A percentile compares a stretch with the other conserved stretches of the same genome.
Evolutionary conservation across 2,329 filamentous ascomycete species (phyloP).

Genomic region (Aureobasidium subglaciale): DNA sequence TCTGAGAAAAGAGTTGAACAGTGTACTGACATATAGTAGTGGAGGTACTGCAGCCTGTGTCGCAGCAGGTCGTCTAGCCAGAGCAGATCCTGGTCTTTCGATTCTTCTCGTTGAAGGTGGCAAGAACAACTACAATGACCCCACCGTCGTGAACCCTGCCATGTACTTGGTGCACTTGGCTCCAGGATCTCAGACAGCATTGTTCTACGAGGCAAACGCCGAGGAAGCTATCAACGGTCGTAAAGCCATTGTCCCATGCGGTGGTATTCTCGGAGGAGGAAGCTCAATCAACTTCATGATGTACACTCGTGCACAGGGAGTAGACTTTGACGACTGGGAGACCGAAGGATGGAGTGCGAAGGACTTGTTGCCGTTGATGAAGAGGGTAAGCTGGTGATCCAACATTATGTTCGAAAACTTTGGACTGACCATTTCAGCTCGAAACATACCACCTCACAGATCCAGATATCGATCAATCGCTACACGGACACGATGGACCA

Average conservation of each 20-base stretch:
- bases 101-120: slow-evolving; percentile 50
- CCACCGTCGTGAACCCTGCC: slow-evolving; percentile 45
- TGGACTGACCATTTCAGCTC: slow-evolving; percentile 12
- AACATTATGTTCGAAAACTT: no score
- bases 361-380: slow-evolving; percentile 20
- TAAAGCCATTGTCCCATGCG: slow-evolving; percentile 37
- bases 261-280: slow-evolving; percentile 55
- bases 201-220: slow-evolving; percentile 47
- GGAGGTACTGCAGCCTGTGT: slow-evolving; percentile 45
- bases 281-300: slow-evolving; percentile 35
- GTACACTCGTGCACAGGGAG: slow-evolving; percentile 20
- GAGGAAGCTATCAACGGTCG: slow-evolving; percentile 38
- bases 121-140: slow-evolving; percentile 45
- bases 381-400: neutral
- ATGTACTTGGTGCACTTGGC: slow-evolving; percentile 43
- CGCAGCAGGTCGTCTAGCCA: slow-evolving; percentile 44
- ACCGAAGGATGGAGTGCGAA: slow-evolving; percentile 19
- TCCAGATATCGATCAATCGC: slow-evolving; percentile 8
- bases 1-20: neutral
- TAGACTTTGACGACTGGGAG: slow-evolving; percentile 22
- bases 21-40: neutral
- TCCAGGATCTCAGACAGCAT: slow-evolving; percentile 42
- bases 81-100: slow-evolving; percentile 42
- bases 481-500: slow-evolving; percentile 20
- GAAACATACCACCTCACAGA: slow-evolving; percentile 21